Percentiles rank a stretch among this genome's conserved stretches.
Evolutionary conservation across 805 yeast species (phyloP).

Genomic region (Saccharomycopsis sp.): DNA sequence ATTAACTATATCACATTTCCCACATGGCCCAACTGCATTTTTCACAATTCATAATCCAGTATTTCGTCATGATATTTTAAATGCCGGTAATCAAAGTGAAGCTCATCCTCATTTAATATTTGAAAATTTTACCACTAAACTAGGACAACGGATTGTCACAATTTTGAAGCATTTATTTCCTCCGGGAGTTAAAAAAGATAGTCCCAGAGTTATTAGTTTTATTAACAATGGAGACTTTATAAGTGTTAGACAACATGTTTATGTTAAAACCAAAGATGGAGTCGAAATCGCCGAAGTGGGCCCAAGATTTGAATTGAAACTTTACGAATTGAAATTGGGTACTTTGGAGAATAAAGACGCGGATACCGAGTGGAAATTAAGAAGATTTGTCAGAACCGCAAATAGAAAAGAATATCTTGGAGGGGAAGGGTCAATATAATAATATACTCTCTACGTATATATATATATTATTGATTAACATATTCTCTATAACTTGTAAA

Average conservation of each 20-base stretch:
- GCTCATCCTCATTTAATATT: constrained; percentile 91
- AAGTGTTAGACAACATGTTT: constrained; percentile 91
- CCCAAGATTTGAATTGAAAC: constrained; percentile 96
- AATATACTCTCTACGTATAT: no score
- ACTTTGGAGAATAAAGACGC: constrained; percentile 94
- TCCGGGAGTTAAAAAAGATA: constrained; percentile 89
- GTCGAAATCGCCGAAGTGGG: constrained; percentile 96
- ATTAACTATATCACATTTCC: constrained; percentile 86
- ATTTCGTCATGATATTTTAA: constrained; percentile 82
- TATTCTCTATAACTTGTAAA: no score
- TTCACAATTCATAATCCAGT: constrained; percentile 94
- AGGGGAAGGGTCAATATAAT: constrained; percentile 4
- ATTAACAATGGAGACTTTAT: constrained; percentile 87
- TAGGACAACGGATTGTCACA: constrained; percentile 77
- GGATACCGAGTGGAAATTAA: constrained; percentile 93
- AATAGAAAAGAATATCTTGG: constrained; percentile 84
- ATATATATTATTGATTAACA: no score
- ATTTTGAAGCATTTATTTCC: constrained; percentile 87
- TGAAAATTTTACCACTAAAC: constrained; percentile 74
- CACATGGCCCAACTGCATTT: constrained; percentile 95
- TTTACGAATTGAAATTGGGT: constrained; percentile 83
- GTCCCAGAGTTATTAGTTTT: constrained; percentile 88
- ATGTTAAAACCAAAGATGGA: constrained; percentile 78
- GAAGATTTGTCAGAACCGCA: constrained; percentile 92
- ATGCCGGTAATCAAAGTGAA: constrained; percentile 83